A percentile compares a stretch with the other conserved stretches of the same genome.
Conservation (phyloP, 257 asterid species). For the Ilex asprella region DNA sequence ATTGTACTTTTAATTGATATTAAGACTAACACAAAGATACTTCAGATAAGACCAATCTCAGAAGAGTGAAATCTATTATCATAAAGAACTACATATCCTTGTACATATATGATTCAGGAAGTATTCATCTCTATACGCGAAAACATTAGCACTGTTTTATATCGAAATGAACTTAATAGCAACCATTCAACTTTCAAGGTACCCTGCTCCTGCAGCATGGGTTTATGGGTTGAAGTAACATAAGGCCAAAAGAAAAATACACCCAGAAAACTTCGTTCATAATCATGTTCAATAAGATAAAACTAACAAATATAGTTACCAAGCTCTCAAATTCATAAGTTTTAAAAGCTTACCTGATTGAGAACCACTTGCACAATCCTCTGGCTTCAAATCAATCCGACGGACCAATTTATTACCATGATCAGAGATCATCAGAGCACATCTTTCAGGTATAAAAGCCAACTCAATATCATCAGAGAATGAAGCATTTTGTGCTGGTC, state of each 20-base stretch:
- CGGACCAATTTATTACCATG: slow-evolving; percentile 61
- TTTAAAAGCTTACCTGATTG: slow-evolving; percentile 45
- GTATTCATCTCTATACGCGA: no score
- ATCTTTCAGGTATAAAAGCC: slow-evolving; percentile 53
- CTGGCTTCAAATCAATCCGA: slow-evolving; percentile 57
- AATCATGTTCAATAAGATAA: not conserved
- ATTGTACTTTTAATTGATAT: slow-evolving; percentile 4
- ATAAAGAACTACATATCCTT: no score
- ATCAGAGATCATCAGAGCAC: slow-evolving; percentile 74
- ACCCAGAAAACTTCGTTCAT: no score
- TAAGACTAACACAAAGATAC: not conserved
- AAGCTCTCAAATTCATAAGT: not conserved
- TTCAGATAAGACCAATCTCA: not conserved
- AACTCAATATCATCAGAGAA: slow-evolving; percentile 53
- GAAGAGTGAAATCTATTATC: no score
- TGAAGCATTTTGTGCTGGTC: slow-evolving; percentile 63
- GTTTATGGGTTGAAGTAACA: no score
- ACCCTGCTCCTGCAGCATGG: no score
- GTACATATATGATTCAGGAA: no score
- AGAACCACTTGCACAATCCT: slow-evolving; percentile 48
- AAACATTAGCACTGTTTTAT: no score
- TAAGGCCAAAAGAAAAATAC: no score
- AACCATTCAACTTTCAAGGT: no score
- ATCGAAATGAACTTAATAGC: no score
- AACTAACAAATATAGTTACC: not conserved